Evolutionary conservation across 1,139 yeast species (phyloP).

Genomic region (Geotrichum fermentans): DNA sequence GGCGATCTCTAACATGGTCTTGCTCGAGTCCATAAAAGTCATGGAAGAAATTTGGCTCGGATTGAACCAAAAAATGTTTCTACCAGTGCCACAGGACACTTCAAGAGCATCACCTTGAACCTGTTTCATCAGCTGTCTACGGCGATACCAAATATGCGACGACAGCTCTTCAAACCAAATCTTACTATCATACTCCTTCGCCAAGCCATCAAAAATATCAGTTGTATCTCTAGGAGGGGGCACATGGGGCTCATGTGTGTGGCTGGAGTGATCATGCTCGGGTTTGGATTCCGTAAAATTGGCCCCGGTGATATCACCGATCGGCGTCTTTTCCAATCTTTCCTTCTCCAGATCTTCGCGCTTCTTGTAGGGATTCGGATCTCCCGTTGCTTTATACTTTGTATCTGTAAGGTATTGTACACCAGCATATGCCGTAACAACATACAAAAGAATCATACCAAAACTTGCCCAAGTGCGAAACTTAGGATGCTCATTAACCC

Average conservation of each 20-base stretch:
- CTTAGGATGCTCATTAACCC: slow-evolving; percentile 25
- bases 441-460: slow-evolving; percentile 29
- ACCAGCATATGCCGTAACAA: slow-evolving; percentile 31
- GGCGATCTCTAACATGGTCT: slow-evolving; percentile 80
- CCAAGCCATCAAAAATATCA: slow-evolving; percentile 70
- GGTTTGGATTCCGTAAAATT: slow-evolving; percentile 5
- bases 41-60: slow-evolving; percentile 59
- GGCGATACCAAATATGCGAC: slow-evolving; percentile 73
- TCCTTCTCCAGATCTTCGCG: slow-evolving; percentile 25
- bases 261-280: neutral
- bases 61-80: slow-evolving; percentile 74
- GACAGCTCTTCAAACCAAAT: slow-evolving; percentile 83
- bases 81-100: slow-evolving; percentile 93
- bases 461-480: slow-evolving; percentile 21
- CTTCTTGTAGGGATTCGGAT: slow-evolving; percentile 33
- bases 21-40: slow-evolving; percentile 80
- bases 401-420: slow-evolving; percentile 37
- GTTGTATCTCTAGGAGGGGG: slow-evolving; percentile 79
- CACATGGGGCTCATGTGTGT: slow-evolving; percentile 18
- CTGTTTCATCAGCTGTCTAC: slow-evolving; percentile 79
- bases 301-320: slow-evolving; percentile 16
- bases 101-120: slow-evolving; percentile 85
- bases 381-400: slow-evolving; percentile 38
- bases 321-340: slow-evolving; percentile 15
- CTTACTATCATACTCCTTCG: slow-evolving; percentile 74